Conservation (phyloP, 306 rosid species). For the Ormosia semicastrata region DNA sequence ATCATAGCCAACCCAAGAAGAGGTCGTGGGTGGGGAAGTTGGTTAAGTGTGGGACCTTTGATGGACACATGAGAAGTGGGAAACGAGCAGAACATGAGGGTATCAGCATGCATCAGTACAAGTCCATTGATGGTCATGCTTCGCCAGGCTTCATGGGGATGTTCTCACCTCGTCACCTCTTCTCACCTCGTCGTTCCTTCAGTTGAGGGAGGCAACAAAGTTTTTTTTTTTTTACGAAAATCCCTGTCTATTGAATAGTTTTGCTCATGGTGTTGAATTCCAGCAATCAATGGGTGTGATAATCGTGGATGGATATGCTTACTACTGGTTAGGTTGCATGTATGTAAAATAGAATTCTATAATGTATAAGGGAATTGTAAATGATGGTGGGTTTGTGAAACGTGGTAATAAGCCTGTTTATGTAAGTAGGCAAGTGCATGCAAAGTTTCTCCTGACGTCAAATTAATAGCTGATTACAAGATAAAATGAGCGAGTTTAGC, state of each 20-base stretch:
- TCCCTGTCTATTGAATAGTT: background rate
- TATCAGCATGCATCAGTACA: constrained; percentile 47
- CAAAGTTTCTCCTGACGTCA: background rate
- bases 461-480: background rate
- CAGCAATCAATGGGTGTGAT: background rate
- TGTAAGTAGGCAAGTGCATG: background rate
- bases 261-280: background rate
- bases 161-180: constrained; percentile 75
- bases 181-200: constrained; percentile 57
- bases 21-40: constrained; percentile 65
- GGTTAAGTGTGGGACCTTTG: constrained; percentile 63
- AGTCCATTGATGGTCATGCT: constrained; percentile 69
- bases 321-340: background rate
- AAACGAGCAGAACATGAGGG: constrained; percentile 37
- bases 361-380: background rate
- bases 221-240: background rate
- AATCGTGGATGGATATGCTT: background rate
- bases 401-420: background rate
- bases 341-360: background rate
- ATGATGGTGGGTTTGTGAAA: background rate
- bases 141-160: constrained; percentile 67
- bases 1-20: constrained; percentile 43
- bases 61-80: constrained; percentile 18
- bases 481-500: background rate
- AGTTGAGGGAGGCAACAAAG: constrained; percentile 15